A percentile compares a stretch with the other conserved stretches of the same genome.
Conservation (phyloP, 257 asterid species). For the Datura wrightii region DNA sequence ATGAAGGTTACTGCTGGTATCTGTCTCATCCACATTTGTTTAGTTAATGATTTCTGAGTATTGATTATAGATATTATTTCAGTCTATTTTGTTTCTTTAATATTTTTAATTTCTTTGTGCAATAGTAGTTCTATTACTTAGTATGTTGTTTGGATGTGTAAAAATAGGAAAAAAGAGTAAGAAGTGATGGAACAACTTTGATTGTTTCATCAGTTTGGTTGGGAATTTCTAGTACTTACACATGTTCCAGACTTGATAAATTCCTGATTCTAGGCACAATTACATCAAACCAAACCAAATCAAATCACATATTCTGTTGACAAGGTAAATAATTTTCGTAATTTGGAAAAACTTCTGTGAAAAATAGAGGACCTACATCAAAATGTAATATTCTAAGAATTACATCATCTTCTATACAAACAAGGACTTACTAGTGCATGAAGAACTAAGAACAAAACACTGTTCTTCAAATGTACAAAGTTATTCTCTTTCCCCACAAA, state of each 20-base stretch:
- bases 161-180: background rate
- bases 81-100: conserved; percentile 6
- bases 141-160: conserved; percentile 10
- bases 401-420: background rate
- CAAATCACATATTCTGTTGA: background rate
- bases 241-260: background rate
- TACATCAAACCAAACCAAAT: conserved; percentile 16
- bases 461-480: conserved; percentile 6
- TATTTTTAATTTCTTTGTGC: background rate
- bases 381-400: background rate
- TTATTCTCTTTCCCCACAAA: background rate
- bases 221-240: background rate
- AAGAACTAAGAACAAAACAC: background rate
- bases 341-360: background rate
- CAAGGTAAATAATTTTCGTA: background rate
- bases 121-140: background rate
- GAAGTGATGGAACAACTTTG: background rate
- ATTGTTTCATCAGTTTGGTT: background rate
- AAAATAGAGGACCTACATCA: background rate
- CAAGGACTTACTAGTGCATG: background rate
- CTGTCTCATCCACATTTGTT: conserved; percentile 30
- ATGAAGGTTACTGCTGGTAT: conserved; percentile 26
- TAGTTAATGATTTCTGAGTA: conserved; percentile 18
- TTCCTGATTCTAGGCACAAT: background rate
- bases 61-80: background rate